These are phyloP conservation scores for Bromus sterilis DNA, from an alignment of 176 grass and related monocot species.

Conservation along the genomic window DNA sequence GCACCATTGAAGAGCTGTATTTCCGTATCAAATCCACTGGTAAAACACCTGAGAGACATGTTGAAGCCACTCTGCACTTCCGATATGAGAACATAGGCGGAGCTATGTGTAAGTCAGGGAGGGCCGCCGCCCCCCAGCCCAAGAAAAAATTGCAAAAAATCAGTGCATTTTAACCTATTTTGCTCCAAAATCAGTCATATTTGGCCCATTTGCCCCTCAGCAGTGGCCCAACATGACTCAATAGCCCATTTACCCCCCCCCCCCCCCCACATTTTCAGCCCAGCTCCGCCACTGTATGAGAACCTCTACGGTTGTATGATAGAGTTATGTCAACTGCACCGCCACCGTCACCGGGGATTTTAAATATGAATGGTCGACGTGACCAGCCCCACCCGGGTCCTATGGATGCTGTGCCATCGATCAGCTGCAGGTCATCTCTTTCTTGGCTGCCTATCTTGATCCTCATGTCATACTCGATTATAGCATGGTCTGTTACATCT, in stretches of 20 bases:
- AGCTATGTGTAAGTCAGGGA: no score
- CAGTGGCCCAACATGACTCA: no score
- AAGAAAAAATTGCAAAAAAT: no score
- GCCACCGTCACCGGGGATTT: neutral
- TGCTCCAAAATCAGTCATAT: no score
- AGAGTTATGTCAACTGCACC: neutral
- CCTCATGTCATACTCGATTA: constrained; percentile 14
- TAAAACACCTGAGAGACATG: neutral
- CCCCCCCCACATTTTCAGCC: no score
- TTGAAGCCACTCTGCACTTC: neutral
- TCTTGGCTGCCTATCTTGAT: neutral
- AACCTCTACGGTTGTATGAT: neutral
- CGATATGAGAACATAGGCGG: neutral
- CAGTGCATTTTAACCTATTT: no score
- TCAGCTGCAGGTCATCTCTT: constrained; percentile 1
- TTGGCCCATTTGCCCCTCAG: no score
- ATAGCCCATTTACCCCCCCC: no score
- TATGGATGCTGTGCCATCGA: neutral
- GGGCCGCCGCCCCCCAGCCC: no score
- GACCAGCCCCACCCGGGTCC: no score
- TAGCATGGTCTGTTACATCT: neutral
- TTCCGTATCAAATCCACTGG: neutral
- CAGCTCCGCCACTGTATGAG: no score
- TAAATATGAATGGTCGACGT: no score
- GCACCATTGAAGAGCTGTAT: neutral